Evolutionary conservation across 192 early-diverging fungal genomes (phyloP).

Genomic region (Entrophospora sp.): DNA sequence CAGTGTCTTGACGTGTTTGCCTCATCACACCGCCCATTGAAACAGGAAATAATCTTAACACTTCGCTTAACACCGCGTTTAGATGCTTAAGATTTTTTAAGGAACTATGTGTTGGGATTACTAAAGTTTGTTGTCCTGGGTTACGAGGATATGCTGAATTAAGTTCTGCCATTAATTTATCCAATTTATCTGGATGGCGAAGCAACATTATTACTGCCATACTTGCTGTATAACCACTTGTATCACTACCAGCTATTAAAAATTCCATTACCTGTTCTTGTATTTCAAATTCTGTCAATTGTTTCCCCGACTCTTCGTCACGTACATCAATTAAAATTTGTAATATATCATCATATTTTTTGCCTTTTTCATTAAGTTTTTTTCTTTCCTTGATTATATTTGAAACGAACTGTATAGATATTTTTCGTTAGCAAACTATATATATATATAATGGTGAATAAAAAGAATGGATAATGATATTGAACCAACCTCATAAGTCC

Average conservation of each 20-base stretch:
- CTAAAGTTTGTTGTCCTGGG: neutral
- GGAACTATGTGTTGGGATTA: constrained; percentile 29
- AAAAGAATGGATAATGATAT: too few species aligned
- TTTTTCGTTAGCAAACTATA: too few species aligned
- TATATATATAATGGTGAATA: too few species aligned
- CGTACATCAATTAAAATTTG: constrained; percentile 37
- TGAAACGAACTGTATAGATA: neutral
- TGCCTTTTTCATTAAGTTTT: neutral
- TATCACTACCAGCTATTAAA: constrained; percentile 35
- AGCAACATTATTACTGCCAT: constrained; percentile 29
- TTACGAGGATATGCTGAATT: constrained; percentile 6
- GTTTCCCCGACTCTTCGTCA: constrained; percentile 23
- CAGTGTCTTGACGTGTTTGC: constrained; percentile 27
- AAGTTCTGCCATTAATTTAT: constrained; percentile 24
- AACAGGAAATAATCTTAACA: constrained; percentile 35
- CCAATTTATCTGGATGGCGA: constrained; percentile 25
- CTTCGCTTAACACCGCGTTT: constrained; percentile 48
- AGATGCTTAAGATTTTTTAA: constrained; percentile 37
- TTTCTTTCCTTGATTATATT: constrained; percentile 6
- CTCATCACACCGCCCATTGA: constrained; percentile 30
- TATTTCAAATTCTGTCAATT: constrained; percentile 33
- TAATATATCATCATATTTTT: constrained; percentile 31
- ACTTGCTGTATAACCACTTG: constrained; percentile 23
- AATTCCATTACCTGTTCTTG: constrained; percentile 23
- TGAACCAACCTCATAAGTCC: too few species aligned